phyloP scores from a whole-genome alignment of 2,329 filamentous ascomycete species.

The Myriangium duriaei region DNA sequence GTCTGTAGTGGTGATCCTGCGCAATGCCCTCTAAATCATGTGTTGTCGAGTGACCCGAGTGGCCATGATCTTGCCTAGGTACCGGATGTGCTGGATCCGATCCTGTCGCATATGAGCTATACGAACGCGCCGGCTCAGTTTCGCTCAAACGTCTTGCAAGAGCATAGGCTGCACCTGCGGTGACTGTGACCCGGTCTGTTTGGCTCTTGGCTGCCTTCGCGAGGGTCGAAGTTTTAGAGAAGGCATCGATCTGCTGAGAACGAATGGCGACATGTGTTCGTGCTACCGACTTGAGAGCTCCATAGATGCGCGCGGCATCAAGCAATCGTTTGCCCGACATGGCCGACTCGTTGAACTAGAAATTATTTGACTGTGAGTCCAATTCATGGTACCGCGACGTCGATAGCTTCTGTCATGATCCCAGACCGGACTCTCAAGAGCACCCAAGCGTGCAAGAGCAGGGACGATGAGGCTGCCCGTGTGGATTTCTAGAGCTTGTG shows the following conservation, averaged over 20 bases:
- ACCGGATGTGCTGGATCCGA: constrained; percentile 13
- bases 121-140: constrained; percentile 23
- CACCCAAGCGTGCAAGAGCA: too few relatives aligned
- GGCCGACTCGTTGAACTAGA: too few relatives aligned
- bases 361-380: too few relatives aligned
- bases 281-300: constrained; percentile 34
- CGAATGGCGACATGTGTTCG: constrained; percentile 47
- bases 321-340: constrained; percentile 42
- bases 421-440: too few relatives aligned
- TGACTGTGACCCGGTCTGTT: constrained; percentile 48
- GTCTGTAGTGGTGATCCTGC: constrained; percentile 40
- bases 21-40: constrained; percentile 26
- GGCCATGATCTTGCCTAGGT: constrained; percentile 20
- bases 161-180: constrained; percentile 47
- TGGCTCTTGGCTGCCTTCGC: constrained; percentile 50
- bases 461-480: too few relatives aligned
- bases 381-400: too few relatives aligned
- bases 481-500: too few relatives aligned
- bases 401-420: too few relatives aligned
- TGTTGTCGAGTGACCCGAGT: constrained; percentile 3
- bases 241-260: constrained; percentile 49
- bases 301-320: constrained; percentile 38
- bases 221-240: constrained; percentile 51
- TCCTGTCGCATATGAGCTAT: constrained; percentile 13
- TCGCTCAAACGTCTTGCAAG: constrained; percentile 48